phyloP scores from a whole-genome alignment of 257 asterid genomes.

The Parsonsia alboflavescens region DNA sequence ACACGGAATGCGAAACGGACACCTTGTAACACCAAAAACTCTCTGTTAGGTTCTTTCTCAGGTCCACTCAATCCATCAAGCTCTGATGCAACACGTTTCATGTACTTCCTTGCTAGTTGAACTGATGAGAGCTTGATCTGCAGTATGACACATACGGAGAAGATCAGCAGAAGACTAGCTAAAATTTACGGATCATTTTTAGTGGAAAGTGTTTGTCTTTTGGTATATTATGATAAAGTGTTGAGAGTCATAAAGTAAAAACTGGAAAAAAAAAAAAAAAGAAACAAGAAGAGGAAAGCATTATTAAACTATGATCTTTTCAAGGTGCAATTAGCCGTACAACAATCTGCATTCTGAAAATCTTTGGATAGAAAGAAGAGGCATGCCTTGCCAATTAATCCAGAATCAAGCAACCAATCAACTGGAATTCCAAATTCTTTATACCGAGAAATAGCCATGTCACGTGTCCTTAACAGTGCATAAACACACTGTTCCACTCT shows the following conservation, averaged over 20 bases:
- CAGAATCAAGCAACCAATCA: conserved; percentile 88
- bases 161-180: background rate
- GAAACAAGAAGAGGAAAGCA: no score
- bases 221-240: no score
- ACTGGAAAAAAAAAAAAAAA: no score
- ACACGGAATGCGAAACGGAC: conserved; percentile 97
- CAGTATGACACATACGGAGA: background rate
- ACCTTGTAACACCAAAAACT: conserved; percentile 83
- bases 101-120: conserved; percentile 82
- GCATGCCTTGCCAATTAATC: conserved; percentile 88
- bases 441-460: conserved; percentile 86
- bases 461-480: conserved; percentile 81
- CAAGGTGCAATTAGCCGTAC: background rate
- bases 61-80: conserved; percentile 78
- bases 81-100: conserved; percentile 90
- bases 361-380: conserved; percentile 10
- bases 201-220: background rate
- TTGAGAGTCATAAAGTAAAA: background rate
- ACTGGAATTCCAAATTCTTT: conserved; percentile 87
- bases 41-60: conserved; percentile 90
- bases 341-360: background rate
- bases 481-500: conserved; percentile 91
- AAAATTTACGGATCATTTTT: background rate
- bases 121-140: conserved; percentile 97
- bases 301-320: background rate